These are phyloP conservation scores for Apiotrichum akiyoshidainum DNA, from an alignment of 1,284 basidiomycete genomes.

Conservation along the genomic window DNA sequence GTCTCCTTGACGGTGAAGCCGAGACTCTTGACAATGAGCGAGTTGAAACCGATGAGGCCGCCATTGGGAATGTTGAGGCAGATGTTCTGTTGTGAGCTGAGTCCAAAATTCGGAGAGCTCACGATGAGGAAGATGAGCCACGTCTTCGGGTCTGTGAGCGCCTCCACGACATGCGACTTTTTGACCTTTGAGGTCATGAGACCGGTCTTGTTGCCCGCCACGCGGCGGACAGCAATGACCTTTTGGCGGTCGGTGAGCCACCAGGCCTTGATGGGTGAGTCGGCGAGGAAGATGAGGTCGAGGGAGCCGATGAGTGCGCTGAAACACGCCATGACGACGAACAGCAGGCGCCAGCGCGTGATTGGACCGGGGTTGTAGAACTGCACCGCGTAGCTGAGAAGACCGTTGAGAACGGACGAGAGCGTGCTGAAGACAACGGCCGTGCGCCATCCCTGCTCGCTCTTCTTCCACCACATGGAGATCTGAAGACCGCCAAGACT, in stretches of 20 bases:
- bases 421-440: conserved; percentile 28
- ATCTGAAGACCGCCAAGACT: conserved; percentile 18
- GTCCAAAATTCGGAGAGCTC: background rate
- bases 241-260: conserved; percentile 30
- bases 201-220: conserved; percentile 23
- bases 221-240: conserved; percentile 19
- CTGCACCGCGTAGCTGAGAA: conserved; percentile 18
- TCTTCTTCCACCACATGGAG: conserved; percentile 28
- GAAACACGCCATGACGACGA: conserved; percentile 7
- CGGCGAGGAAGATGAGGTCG: conserved; percentile 13
- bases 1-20: conserved; percentile 27
- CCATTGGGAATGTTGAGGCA: conserved; percentile 21
- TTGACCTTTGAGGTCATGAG: conserved; percentile 21
- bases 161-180: conserved; percentile 20
- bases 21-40: conserved; percentile 24
- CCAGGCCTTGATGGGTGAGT: conserved; percentile 23
- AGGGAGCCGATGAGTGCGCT: conserved; percentile 4
- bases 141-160: conserved; percentile 18
- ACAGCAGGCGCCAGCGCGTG: conserved; percentile 19
- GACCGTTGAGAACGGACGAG: conserved; percentile 29
- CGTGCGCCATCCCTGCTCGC: conserved; percentile 22
- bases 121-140: conserved; percentile 22
- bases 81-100: conserved; percentile 8
- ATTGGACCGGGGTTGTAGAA: conserved; percentile 19
- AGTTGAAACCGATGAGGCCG: conserved; percentile 25